Conservation (phyloP, 257 asterid species). For the Ajuga chamaepitys region DNA sequence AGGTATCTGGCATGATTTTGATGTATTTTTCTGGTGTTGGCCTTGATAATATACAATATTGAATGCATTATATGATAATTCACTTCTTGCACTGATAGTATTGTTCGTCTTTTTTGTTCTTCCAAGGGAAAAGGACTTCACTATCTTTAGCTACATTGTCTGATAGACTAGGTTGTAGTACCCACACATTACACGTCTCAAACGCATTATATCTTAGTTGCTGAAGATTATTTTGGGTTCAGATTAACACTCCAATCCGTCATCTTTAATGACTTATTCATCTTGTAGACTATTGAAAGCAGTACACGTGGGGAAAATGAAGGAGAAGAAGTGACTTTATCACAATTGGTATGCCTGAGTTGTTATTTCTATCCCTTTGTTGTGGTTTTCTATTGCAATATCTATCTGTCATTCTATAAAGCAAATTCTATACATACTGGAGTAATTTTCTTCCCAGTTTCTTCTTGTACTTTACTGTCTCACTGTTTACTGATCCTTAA, state of each 20-base stretch:
- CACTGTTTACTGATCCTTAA: constrained; percentile 7
- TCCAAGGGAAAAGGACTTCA: not conserved
- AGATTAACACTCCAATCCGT: not conserved
- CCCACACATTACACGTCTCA: not conserved
- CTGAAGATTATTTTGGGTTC: not conserved
- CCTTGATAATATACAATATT: not conserved
- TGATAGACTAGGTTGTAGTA: not conserved
- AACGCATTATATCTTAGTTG: not conserved
- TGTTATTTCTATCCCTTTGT: not conserved
- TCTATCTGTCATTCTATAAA: not conserved
- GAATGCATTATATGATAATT: not conserved
- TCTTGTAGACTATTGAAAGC: constrained; percentile 74
- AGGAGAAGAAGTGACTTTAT: constrained; percentile 60
- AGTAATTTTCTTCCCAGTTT: constrained; percentile 1
- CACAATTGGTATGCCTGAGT: constrained; percentile 57
- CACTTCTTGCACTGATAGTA: not conserved
- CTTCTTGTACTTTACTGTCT: constrained; percentile 1
- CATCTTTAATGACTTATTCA: constrained; percentile 13
- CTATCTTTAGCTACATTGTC: not conserved
- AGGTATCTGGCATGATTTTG: not conserved
- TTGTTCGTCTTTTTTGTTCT: not conserved
- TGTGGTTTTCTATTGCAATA: not conserved
- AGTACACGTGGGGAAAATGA: constrained; percentile 49
- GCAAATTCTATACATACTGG: not conserved
- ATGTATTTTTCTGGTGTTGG: not conserved